Conservation (phyloP, 306 rosid genomes). For the Sophora flavescens region DNA sequence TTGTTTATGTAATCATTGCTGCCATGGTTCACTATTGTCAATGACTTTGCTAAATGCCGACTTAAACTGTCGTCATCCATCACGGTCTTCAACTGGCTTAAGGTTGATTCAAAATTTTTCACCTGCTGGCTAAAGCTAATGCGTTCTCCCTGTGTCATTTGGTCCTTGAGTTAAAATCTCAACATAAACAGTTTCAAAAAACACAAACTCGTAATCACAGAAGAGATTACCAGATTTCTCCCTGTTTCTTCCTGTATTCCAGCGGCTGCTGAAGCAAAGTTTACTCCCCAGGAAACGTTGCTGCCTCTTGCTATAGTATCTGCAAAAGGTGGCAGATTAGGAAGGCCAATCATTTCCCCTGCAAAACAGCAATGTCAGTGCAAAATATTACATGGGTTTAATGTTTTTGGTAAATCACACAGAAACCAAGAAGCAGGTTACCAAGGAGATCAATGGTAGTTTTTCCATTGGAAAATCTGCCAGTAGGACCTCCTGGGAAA, state of each 20-base stretch:
- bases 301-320: not conserved
- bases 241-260: conserved; percentile 56
- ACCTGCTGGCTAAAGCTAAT: conserved; percentile 46
- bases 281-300: conserved; percentile 43
- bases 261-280: conserved; percentile 52
- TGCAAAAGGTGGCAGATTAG: conserved; percentile 49
- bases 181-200: not conserved
- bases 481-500: conserved; percentile 47
- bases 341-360: conserved; percentile 50
- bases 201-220: not conserved
- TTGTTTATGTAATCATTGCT: conserved; percentile 59
- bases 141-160: conserved; percentile 47
- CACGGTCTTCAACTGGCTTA: conserved; percentile 43
- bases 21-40: conserved; percentile 41
- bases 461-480: conserved; percentile 54
- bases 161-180: not conserved
- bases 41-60: conserved; percentile 49
- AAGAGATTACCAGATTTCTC: conserved; percentile 37
- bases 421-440: conserved; percentile 19
- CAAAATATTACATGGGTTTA: not conserved
- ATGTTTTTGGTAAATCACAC: not conserved
- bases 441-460: conserved; percentile 47
- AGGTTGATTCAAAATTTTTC: conserved; percentile 46
- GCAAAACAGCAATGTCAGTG: conserved; percentile 33
- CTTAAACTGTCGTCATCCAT: conserved; percentile 42